A percentile compares a stretch with the other conserved stretches of the same genome.
Conservation (phyloP, 176 grass and related monocot species). For the Elaeis guineensis region DNA sequence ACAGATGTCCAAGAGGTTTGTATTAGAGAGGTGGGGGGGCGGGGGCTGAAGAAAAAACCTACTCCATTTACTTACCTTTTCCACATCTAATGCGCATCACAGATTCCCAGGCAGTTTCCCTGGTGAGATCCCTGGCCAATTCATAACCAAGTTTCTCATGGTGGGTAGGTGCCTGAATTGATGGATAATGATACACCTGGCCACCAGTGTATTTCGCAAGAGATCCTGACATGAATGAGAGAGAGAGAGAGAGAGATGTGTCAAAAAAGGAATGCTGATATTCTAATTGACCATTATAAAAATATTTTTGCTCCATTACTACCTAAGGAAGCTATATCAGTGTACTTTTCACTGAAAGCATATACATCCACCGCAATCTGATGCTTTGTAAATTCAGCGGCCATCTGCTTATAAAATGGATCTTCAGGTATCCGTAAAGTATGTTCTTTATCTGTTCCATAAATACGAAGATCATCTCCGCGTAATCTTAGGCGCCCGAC, state of each 20-base stretch:
- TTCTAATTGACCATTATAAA: too few species aligned
- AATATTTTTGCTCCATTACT: slow-evolving; percentile 12
- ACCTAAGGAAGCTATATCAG: slow-evolving; percentile 92
- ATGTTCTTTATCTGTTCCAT: slow-evolving; percentile 93
- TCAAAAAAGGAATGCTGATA: too few species aligned
- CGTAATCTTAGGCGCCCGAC: slow-evolving; percentile 70
- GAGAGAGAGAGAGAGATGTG: background rate
- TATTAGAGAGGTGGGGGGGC: too few species aligned
- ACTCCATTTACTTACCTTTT: slow-evolving; percentile 50
- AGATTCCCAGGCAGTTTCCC: slow-evolving; percentile 97
- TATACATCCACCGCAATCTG: slow-evolving; percentile 86
- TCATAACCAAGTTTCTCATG: slow-evolving; percentile 74
- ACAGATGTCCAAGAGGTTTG: too few species aligned
- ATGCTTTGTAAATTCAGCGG: slow-evolving; percentile 89
- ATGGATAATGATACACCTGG: slow-evolving; percentile 91
- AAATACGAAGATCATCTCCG: slow-evolving; percentile 81
- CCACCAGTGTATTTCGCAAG: slow-evolving; percentile 92
- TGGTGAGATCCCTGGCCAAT: slow-evolving; percentile 66
- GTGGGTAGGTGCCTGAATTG: slow-evolving; percentile 57
- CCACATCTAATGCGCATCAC: slow-evolving; percentile 98
- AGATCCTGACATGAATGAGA: slow-evolving; percentile 41
- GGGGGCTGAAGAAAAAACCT: too few species aligned
- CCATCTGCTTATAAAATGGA: slow-evolving; percentile 98
- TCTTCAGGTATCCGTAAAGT: slow-evolving; percentile 75
- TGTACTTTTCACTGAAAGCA: slow-evolving; percentile 84